Conservation (phyloP, 371 early-diverging fungal species). For the Mucor circinelloides region DNA sequence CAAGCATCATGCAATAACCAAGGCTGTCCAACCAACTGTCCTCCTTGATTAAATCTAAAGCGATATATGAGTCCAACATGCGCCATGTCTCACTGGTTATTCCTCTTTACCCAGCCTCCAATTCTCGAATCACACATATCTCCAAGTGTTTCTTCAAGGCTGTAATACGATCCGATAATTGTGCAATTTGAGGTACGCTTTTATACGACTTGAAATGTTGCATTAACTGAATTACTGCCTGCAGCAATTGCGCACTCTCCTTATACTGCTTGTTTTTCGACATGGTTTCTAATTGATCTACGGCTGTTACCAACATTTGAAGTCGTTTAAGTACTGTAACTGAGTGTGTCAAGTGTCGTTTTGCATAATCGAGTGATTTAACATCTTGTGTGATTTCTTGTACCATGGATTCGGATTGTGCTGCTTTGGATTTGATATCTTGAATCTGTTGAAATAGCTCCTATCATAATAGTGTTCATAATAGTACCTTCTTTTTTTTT, state of each 20-base stretch:
- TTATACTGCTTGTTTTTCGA: constrained; percentile 70
- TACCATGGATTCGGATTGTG: constrained; percentile 86
- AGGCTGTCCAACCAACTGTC: constrained; percentile 53
- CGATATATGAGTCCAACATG: background rate
- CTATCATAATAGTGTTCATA: constrained; percentile 34
- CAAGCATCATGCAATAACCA: constrained; percentile 75
- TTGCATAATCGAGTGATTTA: constrained; percentile 91
- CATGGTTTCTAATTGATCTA: constrained; percentile 76
- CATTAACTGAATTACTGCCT: constrained; percentile 82
- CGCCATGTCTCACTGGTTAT: constrained; percentile 31
- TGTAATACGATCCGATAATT: constrained; percentile 64
- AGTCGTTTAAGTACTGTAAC: constrained; percentile 83
- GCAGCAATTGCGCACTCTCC: constrained; percentile 80
- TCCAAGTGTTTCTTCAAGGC: constrained; percentile 70
- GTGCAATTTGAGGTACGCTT: constrained; percentile 76
- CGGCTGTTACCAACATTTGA: constrained; percentile 87
- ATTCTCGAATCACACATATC: constrained; percentile 74
- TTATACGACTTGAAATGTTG: constrained; percentile 77
- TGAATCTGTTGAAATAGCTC: constrained; percentile 78
- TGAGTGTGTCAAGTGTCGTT: constrained; percentile 82
- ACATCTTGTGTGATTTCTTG: constrained; percentile 95
- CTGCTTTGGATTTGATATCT: constrained; percentile 83
- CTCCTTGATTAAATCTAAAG: constrained; percentile 54
- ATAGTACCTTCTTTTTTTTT: background rate
- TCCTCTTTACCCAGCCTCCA: constrained; percentile 46